Percentiles rank a stretch among this genome's conserved stretches.
Evolutionary conservation across 129 eudicot genomes (phyloP).

Genomic region (Cynara cardunculus): DNA sequence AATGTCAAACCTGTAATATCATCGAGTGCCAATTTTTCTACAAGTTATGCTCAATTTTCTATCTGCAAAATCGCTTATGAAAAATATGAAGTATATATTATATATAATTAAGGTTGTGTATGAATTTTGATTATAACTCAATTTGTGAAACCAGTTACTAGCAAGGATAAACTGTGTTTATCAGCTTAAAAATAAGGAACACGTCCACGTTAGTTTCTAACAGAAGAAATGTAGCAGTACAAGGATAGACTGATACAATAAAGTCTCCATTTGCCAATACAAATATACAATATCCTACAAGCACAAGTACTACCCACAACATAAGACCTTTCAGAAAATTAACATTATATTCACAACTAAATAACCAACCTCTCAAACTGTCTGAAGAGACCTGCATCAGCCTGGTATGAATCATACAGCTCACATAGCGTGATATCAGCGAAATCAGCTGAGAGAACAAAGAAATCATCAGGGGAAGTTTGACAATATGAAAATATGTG

Average conservation of each 20-base stretch:
- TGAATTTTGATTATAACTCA: not conserved
- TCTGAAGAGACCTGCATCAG: slow-evolving; percentile 42
- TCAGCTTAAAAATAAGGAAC: not conserved
- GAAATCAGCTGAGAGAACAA: slow-evolving; percentile 49
- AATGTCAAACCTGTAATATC: slow-evolving; percentile 67
- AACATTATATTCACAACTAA: not conserved
- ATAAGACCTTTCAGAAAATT: not conserved
- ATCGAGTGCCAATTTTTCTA: not conserved
- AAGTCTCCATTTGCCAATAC: not conserved
- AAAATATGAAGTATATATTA: not conserved
- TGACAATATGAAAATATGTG: not conserved
- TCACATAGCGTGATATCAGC: slow-evolving; percentile 79
- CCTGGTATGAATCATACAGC: slow-evolving; percentile 49
- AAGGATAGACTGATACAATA: not conserved
- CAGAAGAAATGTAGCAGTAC: not conserved
- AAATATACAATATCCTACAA: not conserved
- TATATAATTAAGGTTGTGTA: not conserved
- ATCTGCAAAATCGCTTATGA: not conserved
- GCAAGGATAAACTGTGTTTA: not conserved
- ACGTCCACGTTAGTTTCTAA: not conserved
- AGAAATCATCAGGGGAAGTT: slow-evolving; percentile 12
- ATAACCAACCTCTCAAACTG: slow-evolving; percentile 74
- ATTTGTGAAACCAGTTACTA: not conserved
- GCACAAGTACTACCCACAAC: not conserved
- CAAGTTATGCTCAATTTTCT: not conserved